Conservation (phyloP, 495 filamentous ascomycete species). For the Daldinia concentrica region DNA sequence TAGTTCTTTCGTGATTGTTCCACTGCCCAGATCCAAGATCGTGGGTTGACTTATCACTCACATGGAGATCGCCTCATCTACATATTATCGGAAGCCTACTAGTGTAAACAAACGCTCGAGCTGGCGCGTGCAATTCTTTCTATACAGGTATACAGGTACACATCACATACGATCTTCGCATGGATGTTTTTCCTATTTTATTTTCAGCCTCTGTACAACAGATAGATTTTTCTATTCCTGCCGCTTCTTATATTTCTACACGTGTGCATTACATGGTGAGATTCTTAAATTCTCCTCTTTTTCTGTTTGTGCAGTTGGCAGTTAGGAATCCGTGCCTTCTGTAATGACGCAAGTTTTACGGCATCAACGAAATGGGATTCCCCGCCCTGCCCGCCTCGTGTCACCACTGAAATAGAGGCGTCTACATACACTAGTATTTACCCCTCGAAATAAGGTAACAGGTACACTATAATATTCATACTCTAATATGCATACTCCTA, state of each 20-base stretch:
- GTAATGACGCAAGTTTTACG: conserved; percentile 41
- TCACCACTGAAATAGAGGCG: background rate
- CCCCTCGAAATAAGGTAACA: background rate
- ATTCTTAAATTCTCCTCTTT: conserved; percentile 4
- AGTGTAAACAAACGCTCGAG: conserved; percentile 4
- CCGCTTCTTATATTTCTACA: conserved; percentile 4
- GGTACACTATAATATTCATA: too few species aligned
- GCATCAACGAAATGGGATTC: conserved; percentile 22
- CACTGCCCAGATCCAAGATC: conserved; percentile 31
- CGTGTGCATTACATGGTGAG: background rate
- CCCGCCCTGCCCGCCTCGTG: background rate
- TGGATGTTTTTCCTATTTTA: background rate
- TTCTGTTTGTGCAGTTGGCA: conserved; percentile 4
- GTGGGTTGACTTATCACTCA: conserved; percentile 32
- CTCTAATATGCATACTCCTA: background rate
- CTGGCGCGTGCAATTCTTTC: background rate
- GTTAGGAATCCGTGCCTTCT: background rate
- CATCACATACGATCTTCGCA: background rate
- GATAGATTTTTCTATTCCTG: conserved; percentile 12
- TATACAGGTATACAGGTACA: background rate
- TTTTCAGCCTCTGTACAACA: conserved; percentile 6
- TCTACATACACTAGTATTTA: background rate
- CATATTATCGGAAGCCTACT: background rate
- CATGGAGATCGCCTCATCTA: conserved; percentile 34
- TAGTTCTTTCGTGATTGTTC: conserved; percentile 13